These are phyloP conservation scores for Tephrocybe sp. DNA, from an alignment of 768 basidiomycete genomes.

Conservation along the genomic window DNA sequence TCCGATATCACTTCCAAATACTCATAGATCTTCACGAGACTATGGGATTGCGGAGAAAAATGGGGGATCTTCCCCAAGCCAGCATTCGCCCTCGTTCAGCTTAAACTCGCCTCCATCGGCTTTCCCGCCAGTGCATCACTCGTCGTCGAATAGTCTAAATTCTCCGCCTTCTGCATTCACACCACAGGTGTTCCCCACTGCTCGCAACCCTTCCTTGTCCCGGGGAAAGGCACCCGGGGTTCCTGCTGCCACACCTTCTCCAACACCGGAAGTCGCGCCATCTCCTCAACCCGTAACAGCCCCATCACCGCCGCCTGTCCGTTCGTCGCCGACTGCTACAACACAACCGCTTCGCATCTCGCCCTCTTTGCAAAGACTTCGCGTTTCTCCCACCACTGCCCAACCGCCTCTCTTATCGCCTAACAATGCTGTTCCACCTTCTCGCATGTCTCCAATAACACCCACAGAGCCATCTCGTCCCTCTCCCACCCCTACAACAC, in stretches of 20 bases:
- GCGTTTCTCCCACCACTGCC: conserved; percentile 5
- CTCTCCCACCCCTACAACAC: not conserved
- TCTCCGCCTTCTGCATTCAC: conserved; percentile 14
- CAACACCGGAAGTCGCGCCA: not conserved
- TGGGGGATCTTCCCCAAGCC: not conserved
- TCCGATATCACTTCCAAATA: conserved; percentile 20
- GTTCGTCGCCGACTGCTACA: not conserved
- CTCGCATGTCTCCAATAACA: conserved; percentile 10
- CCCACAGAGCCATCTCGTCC: conserved; percentile 10
- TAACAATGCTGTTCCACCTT: not conserved
- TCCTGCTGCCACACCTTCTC: conserved; percentile 5
- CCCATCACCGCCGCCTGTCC: not conserved
- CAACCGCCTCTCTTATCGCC: not conserved
- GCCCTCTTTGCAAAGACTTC: too few species aligned
- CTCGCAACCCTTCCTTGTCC: conserved; percentile 15
- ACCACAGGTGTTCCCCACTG: conserved; percentile 8
- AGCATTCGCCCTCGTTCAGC: conserved; percentile 6
- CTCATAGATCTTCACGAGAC: conserved; percentile 8
- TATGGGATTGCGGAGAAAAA: not conserved
- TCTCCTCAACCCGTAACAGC: not conserved
- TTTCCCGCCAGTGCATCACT: conserved; percentile 15
- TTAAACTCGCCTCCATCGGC: conserved; percentile 3
- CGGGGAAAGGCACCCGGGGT: conserved; percentile 9
- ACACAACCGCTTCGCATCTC: not conserved
- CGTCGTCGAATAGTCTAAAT: conserved; percentile 5